Percentiles rank a stretch among this genome's conserved stretches.
Evolutionary conservation across 2,329 filamentous ascomycete species (phyloP).

Genomic region (Akanthomyces uredinophilus): DNA sequence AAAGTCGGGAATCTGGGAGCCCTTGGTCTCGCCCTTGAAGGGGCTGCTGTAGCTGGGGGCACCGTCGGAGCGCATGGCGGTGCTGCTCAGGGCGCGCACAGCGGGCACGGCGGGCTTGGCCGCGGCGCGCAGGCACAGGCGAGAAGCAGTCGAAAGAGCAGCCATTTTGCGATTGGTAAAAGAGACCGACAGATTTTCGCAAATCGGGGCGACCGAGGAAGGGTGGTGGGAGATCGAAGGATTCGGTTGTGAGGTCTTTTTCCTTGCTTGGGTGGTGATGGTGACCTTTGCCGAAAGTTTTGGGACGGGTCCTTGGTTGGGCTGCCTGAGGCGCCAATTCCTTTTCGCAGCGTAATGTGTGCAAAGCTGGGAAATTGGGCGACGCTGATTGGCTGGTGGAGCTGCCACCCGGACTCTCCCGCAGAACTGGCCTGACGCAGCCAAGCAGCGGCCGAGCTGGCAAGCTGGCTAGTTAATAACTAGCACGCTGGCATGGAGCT

Average conservation of each 20-base stretch:
- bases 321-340: slow-evolving; percentile 39
- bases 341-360: slow-evolving; percentile 14
- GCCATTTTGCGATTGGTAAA: slow-evolving; percentile 48
- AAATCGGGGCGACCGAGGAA: slow-evolving; percentile 18
- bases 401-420: slow-evolving; percentile 28
- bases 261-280: slow-evolving; percentile 30
- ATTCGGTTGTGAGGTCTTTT: slow-evolving; percentile 44
- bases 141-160: slow-evolving; percentile 63
- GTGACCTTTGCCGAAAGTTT: slow-evolving; percentile 38
- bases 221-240: slow-evolving; percentile 23
- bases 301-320: slow-evolving; percentile 21
- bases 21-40: slow-evolving; percentile 55
- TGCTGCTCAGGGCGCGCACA: slow-evolving; percentile 53
- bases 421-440: slow-evolving; percentile 12
- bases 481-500: too few species aligned
- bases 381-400: slow-evolving; percentile 38
- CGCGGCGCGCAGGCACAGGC: slow-evolving; percentile 60
- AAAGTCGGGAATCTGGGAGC: slow-evolving; percentile 79
- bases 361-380: slow-evolving; percentile 42
- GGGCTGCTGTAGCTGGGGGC: slow-evolving; percentile 53
- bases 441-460: not conserved
- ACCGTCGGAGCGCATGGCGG: slow-evolving; percentile 42
- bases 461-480: too few species aligned
- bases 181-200: slow-evolving; percentile 1
- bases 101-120: slow-evolving; percentile 37